Conservation (phyloP, 176 grass and related monocot genomes). For the Thinopyrum elongatum region DNA sequence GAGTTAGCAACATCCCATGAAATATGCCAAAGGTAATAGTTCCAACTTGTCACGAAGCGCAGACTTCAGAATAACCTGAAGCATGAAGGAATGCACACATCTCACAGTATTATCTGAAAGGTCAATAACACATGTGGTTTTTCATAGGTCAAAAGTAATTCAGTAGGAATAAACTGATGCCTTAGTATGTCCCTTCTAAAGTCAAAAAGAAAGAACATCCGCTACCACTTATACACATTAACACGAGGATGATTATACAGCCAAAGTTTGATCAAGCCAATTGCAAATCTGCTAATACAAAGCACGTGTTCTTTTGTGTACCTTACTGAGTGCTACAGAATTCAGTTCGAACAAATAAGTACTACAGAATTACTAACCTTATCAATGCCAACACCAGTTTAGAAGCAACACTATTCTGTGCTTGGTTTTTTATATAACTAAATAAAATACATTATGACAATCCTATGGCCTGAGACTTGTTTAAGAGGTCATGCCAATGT, state of each 20-base stretch:
- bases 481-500: no score
- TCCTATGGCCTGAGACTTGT: no score
- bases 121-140: background rate
- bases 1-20: background rate
- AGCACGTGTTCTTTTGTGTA: background rate
- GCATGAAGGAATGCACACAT: background rate
- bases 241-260: background rate
- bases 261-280: no score
- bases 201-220: background rate
- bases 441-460: no score
- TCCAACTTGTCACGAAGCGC: background rate
- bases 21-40: constrained; percentile 17
- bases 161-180: background rate
- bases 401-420: no score
- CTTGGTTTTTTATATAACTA: no score
- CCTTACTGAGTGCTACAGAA: background rate
- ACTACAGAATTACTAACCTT: no score
- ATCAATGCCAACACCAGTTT: no score
- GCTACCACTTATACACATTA: background rate
- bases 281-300: background rate
- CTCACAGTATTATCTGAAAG: constrained; percentile 9
- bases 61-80: constrained; percentile 5
- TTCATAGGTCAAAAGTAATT: constrained; percentile 4
- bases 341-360: background rate
- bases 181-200: background rate